Base-by-base conservation (phyloP, 129 eudicot species). In the Kitagawia praeruptora region DNA sequence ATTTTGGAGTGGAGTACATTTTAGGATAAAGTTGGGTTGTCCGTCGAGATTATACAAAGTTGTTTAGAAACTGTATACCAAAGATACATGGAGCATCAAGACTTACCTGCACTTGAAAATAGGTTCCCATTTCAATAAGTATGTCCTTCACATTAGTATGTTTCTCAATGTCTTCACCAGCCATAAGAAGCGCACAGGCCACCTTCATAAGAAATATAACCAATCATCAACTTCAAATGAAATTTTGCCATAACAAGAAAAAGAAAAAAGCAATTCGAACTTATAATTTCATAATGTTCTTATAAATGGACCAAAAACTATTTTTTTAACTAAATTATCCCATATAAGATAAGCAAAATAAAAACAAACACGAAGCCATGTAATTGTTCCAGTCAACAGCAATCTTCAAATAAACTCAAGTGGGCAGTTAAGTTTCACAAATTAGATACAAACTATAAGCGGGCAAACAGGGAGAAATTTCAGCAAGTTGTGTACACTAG, bases 41-140 rank as follows among this genome's bases (percentile, higher is more conserved):
- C 13, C 0, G 11, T 54, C 21, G 27, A 54, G 64, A 54, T 21
- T 56, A 56, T 56, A 56, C 13, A 56, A 56, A 21, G 8, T 19
- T 42, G 6, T 16, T 19, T 11, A 40, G 8, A 72, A n/a, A 44
- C 39, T 18, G 39, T 12, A 12, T 18, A 44, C 40, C 8, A 34
- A 34, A 34, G 37, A 46, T 48, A 44, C 42, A 46, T 46, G 61
- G 69, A 28, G 8, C 15, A 42, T 23, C 38, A 69, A 77, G 44
- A 78, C 84, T 77, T 77, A 84, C 97, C 97, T 90, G 97, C 44
- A 92, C 97, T 88, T 92, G 97, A 81, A 92, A 92, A 81, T 92
- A 92, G 81, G 89, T 92, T 75, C 97, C 97, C 97, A 92, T 92
- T 79, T 92, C 96, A 84, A 92, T 84, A 75, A 92, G 91, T 77